Evolutionary conservation across 2,329 filamentous ascomycete genomes (phyloP).

Genomic region (Trichoderma asperellum): DNA sequence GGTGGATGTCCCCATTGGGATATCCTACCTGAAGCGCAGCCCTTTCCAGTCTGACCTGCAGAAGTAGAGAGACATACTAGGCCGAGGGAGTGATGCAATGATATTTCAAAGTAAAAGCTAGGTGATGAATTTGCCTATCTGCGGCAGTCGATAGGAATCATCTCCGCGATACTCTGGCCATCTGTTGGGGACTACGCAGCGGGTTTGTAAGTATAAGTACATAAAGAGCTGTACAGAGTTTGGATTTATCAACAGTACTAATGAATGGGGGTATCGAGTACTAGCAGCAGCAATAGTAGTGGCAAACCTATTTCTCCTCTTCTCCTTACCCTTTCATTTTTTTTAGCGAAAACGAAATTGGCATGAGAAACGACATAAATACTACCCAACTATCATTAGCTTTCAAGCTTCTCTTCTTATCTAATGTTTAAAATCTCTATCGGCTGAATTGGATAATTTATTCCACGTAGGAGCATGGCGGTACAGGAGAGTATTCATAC

Average conservation of each 20-base stretch:
- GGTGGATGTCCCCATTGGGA: not conserved
- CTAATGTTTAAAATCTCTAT: not conserved
- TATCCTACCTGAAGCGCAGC: not conserved
- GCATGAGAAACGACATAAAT: not conserved
- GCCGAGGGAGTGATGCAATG: too few species aligned
- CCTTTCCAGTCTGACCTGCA: not conserved
- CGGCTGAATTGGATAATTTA: conserved; percentile 8
- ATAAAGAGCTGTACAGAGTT: too few species aligned
- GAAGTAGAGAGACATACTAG: not conserved
- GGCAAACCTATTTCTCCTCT: not conserved
- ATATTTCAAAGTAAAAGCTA: too few species aligned
- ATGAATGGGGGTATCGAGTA: too few species aligned
- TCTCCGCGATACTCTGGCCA: too few species aligned
- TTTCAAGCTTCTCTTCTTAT: not conserved
- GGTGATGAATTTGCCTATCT: too few species aligned
- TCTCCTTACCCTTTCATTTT: too few species aligned
- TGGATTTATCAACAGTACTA: too few species aligned
- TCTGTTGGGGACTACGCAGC: too few species aligned
- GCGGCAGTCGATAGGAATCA: too few species aligned
- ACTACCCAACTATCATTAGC: not conserved
- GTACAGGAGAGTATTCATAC: not conserved
- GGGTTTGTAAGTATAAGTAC: too few species aligned
- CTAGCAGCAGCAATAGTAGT: not conserved
- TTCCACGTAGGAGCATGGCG: not conserved
- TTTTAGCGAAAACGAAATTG: not conserved